Conservation (phyloP, 148 eudicot genomes). For the Cornus suecica region DNA sequence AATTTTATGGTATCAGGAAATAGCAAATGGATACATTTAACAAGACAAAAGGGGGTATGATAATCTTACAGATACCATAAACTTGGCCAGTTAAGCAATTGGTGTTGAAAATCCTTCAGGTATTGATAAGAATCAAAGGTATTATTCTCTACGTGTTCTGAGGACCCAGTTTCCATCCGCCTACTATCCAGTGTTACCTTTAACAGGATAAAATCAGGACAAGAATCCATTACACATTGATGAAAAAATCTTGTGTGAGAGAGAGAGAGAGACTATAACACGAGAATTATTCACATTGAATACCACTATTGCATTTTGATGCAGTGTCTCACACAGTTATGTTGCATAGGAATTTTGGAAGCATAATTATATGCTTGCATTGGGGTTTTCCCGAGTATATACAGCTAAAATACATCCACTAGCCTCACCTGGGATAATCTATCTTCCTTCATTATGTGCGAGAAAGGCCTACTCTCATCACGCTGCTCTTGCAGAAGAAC, state of each 20-base stretch:
- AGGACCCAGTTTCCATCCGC: constrained; percentile 33
- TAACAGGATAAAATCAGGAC: constrained; percentile 11
- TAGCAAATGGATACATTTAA: constrained; percentile 5
- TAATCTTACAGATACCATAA: constrained; percentile 68
- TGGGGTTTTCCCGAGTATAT: neutral
- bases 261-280: neutral
- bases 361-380: neutral
- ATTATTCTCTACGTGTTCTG: constrained; percentile 22
- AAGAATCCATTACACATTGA: neutral
- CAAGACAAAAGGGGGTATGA: constrained; percentile 11
- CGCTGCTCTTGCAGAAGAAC: constrained; percentile 63
- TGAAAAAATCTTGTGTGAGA: neutral
- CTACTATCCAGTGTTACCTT: constrained; percentile 43
- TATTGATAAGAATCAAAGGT: constrained; percentile 33
- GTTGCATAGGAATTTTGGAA: neutral
- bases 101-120: constrained; percentile 44
- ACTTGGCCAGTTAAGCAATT: constrained; percentile 52
- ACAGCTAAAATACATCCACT: neutral
- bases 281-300: no score
- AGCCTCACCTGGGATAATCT: constrained; percentile 57
- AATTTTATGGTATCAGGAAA: neutral
- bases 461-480: constrained; percentile 46
- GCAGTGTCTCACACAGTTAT: neutral
- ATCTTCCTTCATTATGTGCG: constrained; percentile 41
- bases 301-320: neutral